Base-by-base conservation (phyloP, 2,329 filamentous ascomycete genomes). In the Corinectria fuckeliana region DNA sequence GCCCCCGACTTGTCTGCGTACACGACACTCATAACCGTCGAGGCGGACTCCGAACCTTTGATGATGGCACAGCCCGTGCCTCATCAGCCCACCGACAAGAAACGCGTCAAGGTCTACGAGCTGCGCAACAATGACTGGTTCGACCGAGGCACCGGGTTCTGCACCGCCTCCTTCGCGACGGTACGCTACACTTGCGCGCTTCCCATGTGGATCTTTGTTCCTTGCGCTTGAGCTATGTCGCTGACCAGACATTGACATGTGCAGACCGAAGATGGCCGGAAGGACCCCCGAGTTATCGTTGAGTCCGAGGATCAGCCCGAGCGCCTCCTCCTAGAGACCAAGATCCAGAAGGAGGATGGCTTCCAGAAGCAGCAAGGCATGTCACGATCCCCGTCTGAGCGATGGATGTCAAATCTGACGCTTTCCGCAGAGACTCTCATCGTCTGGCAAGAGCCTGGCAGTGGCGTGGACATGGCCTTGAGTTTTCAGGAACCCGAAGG, bases 111-210 rank as follows among this genome's bases (percentile, higher is more conserved):
- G 84, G 95, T 99, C 75, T 99, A 99, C 78, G 95, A 98, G 82
- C 86, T 99, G 72, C 92, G 92, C 77, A 93, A 97, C 80, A 97
- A 96, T 84, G 95, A 98, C 87, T 99, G 95, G 95, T 97, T 94
- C 76, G 95, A 99, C 80, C 86, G 94, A 72, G 95, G 95, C 65
- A 99, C 95, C 47, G 95, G 95, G 63, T 97, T 97, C 77, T 98
- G 95, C 77, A 91, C 88, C 60, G 93, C 93, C 47, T 85, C 88
- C 65, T 86, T 91, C 65, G 79, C 89, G 64, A 85, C 88, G 76
- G 91, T 95, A 86, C 76, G 90, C 58, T 76, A 50, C 58, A 62
- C 28, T 51, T n/a, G n/a, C 56, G 50, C 39, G 36, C 45, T 56
- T 41, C 44, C 44, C n/a, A 59, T 36, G 41, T 36, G 32, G 53